Base-by-base conservation (phyloP, 306 rosid species). In the Casuarina equisetifolia region DNA sequence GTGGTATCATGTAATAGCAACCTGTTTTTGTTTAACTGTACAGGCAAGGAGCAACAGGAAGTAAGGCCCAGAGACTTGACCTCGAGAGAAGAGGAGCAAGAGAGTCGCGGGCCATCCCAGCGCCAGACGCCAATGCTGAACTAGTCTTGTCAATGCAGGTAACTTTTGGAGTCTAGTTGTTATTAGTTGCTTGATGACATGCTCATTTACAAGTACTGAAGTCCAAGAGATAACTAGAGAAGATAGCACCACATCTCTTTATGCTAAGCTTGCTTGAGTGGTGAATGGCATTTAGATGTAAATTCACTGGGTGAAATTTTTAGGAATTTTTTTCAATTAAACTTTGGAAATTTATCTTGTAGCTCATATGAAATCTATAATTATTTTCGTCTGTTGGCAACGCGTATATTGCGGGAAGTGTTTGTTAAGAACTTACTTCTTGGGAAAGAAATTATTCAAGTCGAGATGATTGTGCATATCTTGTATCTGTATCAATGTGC, bases 91-190 rank as follows among this genome's bases (percentile, higher is more conserved):
- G 82, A 84, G 94, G 92, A 57, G 71, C 89, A 70, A 85, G 92
- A 75, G 97, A 92, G 52, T 96, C 97, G 69, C 92, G 93, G 74
- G 99, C 99, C 0, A 1, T 96, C 73, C 99, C 99, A 69, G 99
- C 99, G 39, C 99, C 99, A 63, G 98, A 96, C 81, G 99, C 99
- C 83, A 96, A 96, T 87, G 99, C 99, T 73, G 99, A 96, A 81
- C 83, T 96, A 79, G 93, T 84, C 61, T 70, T 83, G 82, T 96
- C 99, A 74, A 92, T 96, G 96, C 97, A 91, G 99, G 99, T 95
- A 76, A 39, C 50, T 63, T 51, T 4, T 52, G 15, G 38, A 36
- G 51, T 51, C 13, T 48, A 62, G 59, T 79, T 69, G 61, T 45
- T 78, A 36, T 64, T 52, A 32, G 76, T 43, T 50, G 9, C 48